These are phyloP conservation scores for Rugosomyces carneus DNA, from an alignment of 1,284 basidiomycete species.

Conservation along the genomic window DNA sequence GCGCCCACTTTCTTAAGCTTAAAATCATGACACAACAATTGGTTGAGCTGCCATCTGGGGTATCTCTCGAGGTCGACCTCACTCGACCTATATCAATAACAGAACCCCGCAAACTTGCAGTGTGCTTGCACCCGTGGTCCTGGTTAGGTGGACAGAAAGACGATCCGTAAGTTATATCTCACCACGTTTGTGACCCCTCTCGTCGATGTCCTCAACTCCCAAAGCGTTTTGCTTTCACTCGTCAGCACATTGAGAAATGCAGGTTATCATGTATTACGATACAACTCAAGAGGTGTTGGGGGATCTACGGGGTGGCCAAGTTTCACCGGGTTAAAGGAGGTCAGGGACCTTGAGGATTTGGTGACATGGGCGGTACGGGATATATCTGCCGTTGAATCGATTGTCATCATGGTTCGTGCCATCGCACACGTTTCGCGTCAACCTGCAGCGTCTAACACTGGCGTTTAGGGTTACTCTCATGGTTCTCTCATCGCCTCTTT, in stretches of 20 bases:
- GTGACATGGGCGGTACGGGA: slow-evolving; percentile 48
- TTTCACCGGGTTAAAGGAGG: slow-evolving; percentile 64
- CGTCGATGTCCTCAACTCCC: not conserved
- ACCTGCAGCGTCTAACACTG: not conserved
- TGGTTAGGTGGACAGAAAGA: slow-evolving; percentile 70
- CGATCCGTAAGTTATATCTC: slow-evolving; percentile 50
- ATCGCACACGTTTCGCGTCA: slow-evolving; percentile 5
- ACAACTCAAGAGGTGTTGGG: slow-evolving; percentile 74
- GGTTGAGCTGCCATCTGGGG: slow-evolving; percentile 25
- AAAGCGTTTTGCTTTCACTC: slow-evolving; percentile 33
- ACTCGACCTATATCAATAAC: slow-evolving; percentile 14
- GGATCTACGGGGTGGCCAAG: slow-evolving; percentile 63
- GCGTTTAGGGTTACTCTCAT: slow-evolving; percentile 69
- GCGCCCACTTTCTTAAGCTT: not conserved
- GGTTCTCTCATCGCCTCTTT: slow-evolving; percentile 68
- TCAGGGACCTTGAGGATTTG: slow-evolving; percentile 56
- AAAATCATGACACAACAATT: slow-evolving; percentile 11
- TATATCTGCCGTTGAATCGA: slow-evolving; percentile 36
- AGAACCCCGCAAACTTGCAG: slow-evolving; percentile 37
- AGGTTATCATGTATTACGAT: slow-evolving; percentile 57
- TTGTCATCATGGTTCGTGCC: slow-evolving; percentile 48
- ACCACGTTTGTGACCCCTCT: not conserved
- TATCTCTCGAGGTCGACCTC: slow-evolving; percentile 25
- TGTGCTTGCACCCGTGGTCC: slow-evolving; percentile 75
- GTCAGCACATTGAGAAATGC: slow-evolving; percentile 31